A percentile compares a stretch with the other conserved stretches of the same genome.
phyloP scores from a whole-genome alignment of 331 rosid species.

The Pyrus hybrid region DNA sequence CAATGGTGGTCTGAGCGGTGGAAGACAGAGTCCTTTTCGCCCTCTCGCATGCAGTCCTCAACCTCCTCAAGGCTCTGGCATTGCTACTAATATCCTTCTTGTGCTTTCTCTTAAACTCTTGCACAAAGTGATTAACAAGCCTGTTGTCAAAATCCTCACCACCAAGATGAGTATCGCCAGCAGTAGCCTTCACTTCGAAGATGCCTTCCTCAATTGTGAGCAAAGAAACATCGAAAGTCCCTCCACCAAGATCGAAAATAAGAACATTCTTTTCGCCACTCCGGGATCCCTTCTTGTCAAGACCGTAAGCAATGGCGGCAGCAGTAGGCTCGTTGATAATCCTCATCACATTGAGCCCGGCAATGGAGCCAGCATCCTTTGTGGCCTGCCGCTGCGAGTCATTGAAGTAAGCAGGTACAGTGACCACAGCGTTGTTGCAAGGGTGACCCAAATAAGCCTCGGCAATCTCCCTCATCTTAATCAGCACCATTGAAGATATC shows the following conservation, averaged over 20 bases:
- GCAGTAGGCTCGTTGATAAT: conserved; percentile 55
- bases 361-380: conserved; percentile 40
- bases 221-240: conserved; percentile 48
- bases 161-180: conserved; percentile 47
- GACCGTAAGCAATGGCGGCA: conserved; percentile 50
- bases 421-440: conserved; percentile 32
- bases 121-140: conserved; percentile 40
- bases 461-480: conserved; percentile 43
- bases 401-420: conserved; percentile 53
- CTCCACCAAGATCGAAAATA: not conserved
- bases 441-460: conserved; percentile 42
- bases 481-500: conserved; percentile 46
- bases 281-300: conserved; percentile 41
- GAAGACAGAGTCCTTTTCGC: conserved; percentile 42
- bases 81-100: conserved; percentile 39
- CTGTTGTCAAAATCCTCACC: conserved; percentile 52
- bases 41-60: conserved; percentile 48
- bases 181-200: conserved; percentile 48
- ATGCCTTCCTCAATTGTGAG: conserved; percentile 46
- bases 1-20: not conserved
- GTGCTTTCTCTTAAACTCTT: conserved; percentile 46
- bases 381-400: conserved; percentile 55
- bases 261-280: conserved; percentile 40
- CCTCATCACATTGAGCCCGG: conserved; percentile 43
- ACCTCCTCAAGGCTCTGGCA: conserved; percentile 40